A percentile compares a stretch with the other conserved stretches of the same genome.
Evolutionary conservation across 2,329 filamentous ascomycete species (phyloP).

Genomic region (Stemphylium lycopersici): DNA sequence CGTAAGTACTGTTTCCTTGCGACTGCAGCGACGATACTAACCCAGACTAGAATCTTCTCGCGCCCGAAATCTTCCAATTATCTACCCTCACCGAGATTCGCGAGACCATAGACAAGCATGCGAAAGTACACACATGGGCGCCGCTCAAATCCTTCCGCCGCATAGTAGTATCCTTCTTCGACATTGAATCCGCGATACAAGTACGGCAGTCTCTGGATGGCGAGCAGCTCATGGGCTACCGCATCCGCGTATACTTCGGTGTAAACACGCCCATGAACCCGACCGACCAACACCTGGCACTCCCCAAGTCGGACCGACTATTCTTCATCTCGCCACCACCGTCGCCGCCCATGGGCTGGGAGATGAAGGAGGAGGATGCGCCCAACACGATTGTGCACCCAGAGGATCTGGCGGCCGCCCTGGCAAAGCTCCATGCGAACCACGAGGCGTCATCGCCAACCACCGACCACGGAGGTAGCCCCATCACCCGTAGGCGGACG

Average conservation of each 20-base stretch:
- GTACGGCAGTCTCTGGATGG: constrained; percentile 77
- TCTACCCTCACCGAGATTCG: constrained; percentile 77
- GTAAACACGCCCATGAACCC: constrained; percentile 48
- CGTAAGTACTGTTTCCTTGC: constrained; percentile 36
- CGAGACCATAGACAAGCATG: constrained; percentile 71
- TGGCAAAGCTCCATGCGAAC: constrained; percentile 58
- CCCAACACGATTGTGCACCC: constrained; percentile 71
- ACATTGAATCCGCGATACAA: constrained; percentile 69
- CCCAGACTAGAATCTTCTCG: constrained; percentile 65
- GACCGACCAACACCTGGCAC: constrained; percentile 47
- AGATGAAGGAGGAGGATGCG: constrained; percentile 66
- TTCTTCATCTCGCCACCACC: constrained; percentile 72
- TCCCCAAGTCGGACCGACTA: constrained; percentile 64
- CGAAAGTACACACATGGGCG: constrained; percentile 76
- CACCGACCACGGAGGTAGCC: constrained; percentile 27
- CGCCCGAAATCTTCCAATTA: constrained; percentile 74
- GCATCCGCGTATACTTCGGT: constrained; percentile 50
- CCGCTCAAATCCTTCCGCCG: constrained; percentile 83
- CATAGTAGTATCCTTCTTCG: constrained; percentile 80
- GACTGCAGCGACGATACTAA: constrained; percentile 15
- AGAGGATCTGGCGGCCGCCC: constrained; percentile 63
- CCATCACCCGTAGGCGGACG: constrained; percentile 43
- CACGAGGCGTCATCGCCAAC: constrained; percentile 35
- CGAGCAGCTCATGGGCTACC: constrained; percentile 72
- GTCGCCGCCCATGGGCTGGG: constrained; percentile 69